These are phyloP conservation scores for Aquilaria agallochum DNA, from an alignment of 441 rosid species.

Conservation along the genomic window DNA sequence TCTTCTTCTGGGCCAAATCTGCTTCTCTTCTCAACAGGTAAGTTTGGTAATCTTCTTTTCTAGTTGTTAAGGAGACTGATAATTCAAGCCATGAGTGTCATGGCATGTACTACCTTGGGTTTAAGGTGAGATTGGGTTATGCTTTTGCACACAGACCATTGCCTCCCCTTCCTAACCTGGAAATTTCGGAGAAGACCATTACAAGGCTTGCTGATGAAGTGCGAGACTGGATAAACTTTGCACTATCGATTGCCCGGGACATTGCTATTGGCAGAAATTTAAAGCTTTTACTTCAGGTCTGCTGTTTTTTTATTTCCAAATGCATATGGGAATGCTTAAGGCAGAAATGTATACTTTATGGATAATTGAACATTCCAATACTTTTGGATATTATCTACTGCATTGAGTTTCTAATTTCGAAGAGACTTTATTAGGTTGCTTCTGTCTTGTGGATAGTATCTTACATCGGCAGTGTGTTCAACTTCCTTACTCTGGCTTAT, in stretches of 20 bases:
- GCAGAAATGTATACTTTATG: too few species aligned
- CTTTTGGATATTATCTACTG: too few species aligned
- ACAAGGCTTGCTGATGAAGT: slow-evolving; percentile 37
- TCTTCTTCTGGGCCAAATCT: slow-evolving; percentile 96
- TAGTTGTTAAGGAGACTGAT: neutral
- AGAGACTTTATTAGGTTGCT: slow-evolving; percentile 45
- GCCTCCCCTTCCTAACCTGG: slow-evolving; percentile 87
- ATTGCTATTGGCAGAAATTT: slow-evolving; percentile 56
- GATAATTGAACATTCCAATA: too few species aligned
- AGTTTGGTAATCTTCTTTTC: neutral
- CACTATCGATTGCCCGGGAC: slow-evolving; percentile 53
- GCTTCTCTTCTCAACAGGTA: slow-evolving; percentile 92
- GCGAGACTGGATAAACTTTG: slow-evolving; percentile 38
- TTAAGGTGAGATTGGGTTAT: slow-evolving; percentile 1
- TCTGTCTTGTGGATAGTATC: slow-evolving; percentile 56
- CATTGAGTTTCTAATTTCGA: too few species aligned
- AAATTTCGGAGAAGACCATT: slow-evolving; percentile 62
- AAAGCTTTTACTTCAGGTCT: slow-evolving; percentile 60
- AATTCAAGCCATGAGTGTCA: neutral
- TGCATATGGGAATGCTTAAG: too few species aligned
- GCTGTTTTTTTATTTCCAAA: neutral
- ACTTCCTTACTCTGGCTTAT: slow-evolving; percentile 70
- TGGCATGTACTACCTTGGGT: neutral
- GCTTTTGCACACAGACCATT: slow-evolving; percentile 54
- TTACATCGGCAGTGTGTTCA: slow-evolving; percentile 56